Evolutionary conservation across 139 green algal genomes (phyloP).

Genomic region (Micractinium conductrix): DNA sequence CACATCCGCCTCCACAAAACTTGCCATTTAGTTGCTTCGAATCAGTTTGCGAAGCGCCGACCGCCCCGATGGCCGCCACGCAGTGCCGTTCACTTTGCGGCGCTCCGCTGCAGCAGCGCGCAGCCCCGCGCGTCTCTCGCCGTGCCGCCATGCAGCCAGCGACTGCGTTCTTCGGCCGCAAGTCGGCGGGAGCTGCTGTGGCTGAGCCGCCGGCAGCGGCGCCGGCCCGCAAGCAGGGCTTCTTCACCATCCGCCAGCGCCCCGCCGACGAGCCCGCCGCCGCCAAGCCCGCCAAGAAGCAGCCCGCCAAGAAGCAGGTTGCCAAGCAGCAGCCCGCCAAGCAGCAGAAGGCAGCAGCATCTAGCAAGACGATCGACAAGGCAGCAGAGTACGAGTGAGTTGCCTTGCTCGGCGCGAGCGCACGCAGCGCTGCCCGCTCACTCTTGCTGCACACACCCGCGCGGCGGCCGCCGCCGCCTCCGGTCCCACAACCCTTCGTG

Average conservation of each 20-base stretch:
- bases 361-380: conserved; percentile 33
- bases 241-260: not conserved
- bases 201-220: conserved; percentile 7
- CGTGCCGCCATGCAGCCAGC: too few relatives aligned
- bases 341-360: not conserved
- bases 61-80: too few relatives aligned
- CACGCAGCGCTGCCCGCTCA: too few relatives aligned
- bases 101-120: conserved; percentile 1
- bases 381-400: conserved; percentile 42
- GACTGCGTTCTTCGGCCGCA: conserved; percentile 1
- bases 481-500: not conserved
- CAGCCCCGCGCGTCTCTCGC: not conserved
- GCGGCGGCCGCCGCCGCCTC: too few relatives aligned
- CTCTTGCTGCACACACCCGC: too few relatives aligned
- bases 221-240: not conserved
- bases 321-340: not conserved
- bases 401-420: too few relatives aligned
- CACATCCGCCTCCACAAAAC: too few relatives aligned
- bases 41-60: too few relatives aligned
- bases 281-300: not conserved
- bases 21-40: too few relatives aligned
- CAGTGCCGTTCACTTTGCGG: not conserved
- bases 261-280: not conserved
- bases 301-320: not conserved
- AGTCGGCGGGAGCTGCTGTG: not conserved